Base-by-base conservation (phyloP, 805 yeast species). In the Saccharomycopsis capsularis region DNA sequence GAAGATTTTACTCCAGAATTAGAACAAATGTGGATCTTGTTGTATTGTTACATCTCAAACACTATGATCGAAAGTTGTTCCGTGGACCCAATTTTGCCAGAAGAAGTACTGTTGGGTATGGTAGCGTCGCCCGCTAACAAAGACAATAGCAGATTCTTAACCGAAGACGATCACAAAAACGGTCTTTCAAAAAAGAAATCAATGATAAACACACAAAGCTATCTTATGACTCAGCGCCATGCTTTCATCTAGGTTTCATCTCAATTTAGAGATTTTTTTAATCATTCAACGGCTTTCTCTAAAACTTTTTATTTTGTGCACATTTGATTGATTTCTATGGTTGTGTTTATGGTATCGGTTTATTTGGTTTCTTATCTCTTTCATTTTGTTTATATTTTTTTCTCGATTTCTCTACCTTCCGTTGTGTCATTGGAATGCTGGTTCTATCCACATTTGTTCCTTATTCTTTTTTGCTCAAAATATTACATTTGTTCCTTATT, bases 11-110 rank as follows among this genome's bases (percentile, higher is more conserved):
- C 51, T 24, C 54, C 54, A n/a, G 56, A 53, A 44, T 42, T 53
- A 21, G 54, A 53, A 40, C 44, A 52, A 34, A 41, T 48, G 3
- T 63, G 66, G 65, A 51, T 55, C 24, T 56, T 51, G 18, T 46
- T 63, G 22, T 63, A 58, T 48, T 54, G 60, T 39, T 62, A 56
- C 47, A 46, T 63, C n/a, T 54, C 60, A 13, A 61, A 60, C 42
- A 57, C 64, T 5, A 55, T 62, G 54, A 54, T 62, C 37, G 54
- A 55, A 40, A 56, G 60, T 18, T 61, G 59, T 38, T 38, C 46
- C 6, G 50, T 51, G 29, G 63, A 60, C 40, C 57, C 60, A n/a
- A 40, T 51, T 4, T 43, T 51, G 19, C 54, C 54, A 4, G 54
- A 51, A 29, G 32, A 29, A 7, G 32, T 29, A 9, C 32, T 29